Evolutionary conservation across 345 rosid species (phyloP).

Genomic region (Eucalyptus decipiens): DNA sequence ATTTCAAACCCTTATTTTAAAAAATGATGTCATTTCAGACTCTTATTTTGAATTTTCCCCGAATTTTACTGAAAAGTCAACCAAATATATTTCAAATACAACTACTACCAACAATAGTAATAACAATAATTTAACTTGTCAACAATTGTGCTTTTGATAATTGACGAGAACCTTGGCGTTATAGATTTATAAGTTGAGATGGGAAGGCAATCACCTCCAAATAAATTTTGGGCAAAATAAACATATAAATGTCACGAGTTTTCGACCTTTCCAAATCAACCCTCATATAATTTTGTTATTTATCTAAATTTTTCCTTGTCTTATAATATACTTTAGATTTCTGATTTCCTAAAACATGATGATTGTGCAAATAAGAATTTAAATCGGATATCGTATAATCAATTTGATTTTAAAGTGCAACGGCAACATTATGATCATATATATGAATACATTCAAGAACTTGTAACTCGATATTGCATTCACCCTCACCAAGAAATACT

Average conservation of each 20-base stretch:
- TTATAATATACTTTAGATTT: background rate
- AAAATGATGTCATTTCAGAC: rapidly evolving
- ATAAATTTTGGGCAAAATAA: background rate
- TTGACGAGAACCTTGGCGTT: background rate
- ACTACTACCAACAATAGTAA: background rate
- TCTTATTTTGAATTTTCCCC: rapidly evolving
- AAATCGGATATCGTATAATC: too few relatives aligned
- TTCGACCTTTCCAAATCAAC: background rate
- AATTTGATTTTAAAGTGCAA: too few relatives aligned
- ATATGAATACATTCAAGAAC: too few relatives aligned
- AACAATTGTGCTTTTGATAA: background rate
- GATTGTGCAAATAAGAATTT: background rate
- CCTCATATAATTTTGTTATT: background rate
- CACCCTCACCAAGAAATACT: background rate
- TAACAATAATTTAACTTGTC: background rate
- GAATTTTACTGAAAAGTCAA: rapidly evolving
- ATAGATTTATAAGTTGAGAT: background rate
- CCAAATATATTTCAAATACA: too few relatives aligned
- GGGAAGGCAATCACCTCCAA: background rate
- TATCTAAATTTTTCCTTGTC: background rate
- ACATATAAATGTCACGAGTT: too few relatives aligned
- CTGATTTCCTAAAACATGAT: too few relatives aligned
- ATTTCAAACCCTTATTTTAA: too few relatives aligned
- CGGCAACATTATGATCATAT: too few relatives aligned
- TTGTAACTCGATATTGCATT: background rate